Conservation (phyloP, 352 stramenopile species). For the Phytophthora europaea region DNA sequence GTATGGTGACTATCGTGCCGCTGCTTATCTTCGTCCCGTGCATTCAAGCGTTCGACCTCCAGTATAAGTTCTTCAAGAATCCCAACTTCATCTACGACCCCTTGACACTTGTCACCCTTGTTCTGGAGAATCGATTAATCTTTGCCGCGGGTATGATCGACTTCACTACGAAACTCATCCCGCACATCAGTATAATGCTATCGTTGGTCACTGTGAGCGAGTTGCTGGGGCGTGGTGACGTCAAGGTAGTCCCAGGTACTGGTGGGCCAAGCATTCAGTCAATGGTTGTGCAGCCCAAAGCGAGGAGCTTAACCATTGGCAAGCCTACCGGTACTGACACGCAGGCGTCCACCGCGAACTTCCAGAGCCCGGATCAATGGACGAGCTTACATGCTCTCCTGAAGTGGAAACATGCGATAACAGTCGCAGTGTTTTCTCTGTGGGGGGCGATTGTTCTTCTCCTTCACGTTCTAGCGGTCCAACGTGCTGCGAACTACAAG, state of each 20-base stretch:
- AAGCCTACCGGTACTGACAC: too few species aligned
- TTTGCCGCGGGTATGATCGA: slow-evolving; percentile 20
- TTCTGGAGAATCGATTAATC: slow-evolving; percentile 21
- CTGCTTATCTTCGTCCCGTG: slow-evolving; percentile 32
- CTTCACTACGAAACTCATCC: slow-evolving; percentile 27
- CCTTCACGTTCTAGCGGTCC: slow-evolving; percentile 14
- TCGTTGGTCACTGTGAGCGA: slow-evolving; percentile 17
- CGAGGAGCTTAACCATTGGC: too few species aligned
- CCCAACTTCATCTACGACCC: slow-evolving; percentile 11
- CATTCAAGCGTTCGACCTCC: slow-evolving; percentile 20
- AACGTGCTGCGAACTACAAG: slow-evolving; percentile 22
- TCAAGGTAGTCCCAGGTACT: slow-evolving; percentile 10
- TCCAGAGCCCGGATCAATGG: neutral
- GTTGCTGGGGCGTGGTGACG: slow-evolving; percentile 9
- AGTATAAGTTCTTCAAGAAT: slow-evolving; percentile 21
- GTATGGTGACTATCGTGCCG: slow-evolving; percentile 23
- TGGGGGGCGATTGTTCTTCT: slow-evolving; percentile 22
- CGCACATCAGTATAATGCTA: slow-evolving; percentile 26
- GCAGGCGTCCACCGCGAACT: too few species aligned
- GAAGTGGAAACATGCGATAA: slow-evolving; percentile 15
- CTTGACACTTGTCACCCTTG: neutral
- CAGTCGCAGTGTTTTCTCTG: slow-evolving; percentile 16
- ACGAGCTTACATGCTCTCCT: neutral
- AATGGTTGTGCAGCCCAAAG: slow-evolving; percentile 2
- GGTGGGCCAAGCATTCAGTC: neutral